phyloP scores from a whole-genome alignment of 2,329 filamentous ascomycete species.

The Alternaria arbusti region DNA sequence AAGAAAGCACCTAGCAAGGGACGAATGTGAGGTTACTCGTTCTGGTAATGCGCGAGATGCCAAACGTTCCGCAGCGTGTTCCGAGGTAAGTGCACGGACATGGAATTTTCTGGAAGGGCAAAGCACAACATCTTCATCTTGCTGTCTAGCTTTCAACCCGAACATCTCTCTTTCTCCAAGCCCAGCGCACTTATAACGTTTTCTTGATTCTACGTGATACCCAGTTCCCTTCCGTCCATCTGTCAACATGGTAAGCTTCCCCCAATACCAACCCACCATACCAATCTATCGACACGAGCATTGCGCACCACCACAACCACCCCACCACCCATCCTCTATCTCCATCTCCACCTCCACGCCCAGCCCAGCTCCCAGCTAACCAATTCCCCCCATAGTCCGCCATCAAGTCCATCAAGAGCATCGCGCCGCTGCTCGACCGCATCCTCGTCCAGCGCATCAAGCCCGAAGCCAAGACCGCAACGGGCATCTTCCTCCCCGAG shows the following conservation, averaged over 20 bases:
- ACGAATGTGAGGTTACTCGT: constrained; percentile 1
- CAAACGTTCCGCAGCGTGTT: constrained; percentile 11
- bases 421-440: constrained; percentile 95
- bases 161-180: constrained; percentile 16
- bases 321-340: background rate
- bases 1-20: background rate
- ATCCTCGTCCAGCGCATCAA: constrained; percentile 98
- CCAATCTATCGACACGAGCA: background rate
- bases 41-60: constrained; percentile 14
- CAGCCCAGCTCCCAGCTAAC: constrained; percentile 6
- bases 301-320: background rate
- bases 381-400: constrained; percentile 52
- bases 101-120: constrained; percentile 24
- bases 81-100: constrained; percentile 23
- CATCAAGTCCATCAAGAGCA: constrained; percentile 93
- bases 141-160: background rate
- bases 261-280: background rate
- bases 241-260: background rate
- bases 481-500: constrained; percentile 97
- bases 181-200: constrained; percentile 5
- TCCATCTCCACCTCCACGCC: background rate
- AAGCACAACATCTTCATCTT: constrained; percentile 13
- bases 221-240: constrained; percentile 2
- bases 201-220: constrained; percentile 21
- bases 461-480: constrained; percentile 93